Evolutionary conservation across 78 protist species (phyloP).

Genomic region (Speleostelium caveatum): DNA sequence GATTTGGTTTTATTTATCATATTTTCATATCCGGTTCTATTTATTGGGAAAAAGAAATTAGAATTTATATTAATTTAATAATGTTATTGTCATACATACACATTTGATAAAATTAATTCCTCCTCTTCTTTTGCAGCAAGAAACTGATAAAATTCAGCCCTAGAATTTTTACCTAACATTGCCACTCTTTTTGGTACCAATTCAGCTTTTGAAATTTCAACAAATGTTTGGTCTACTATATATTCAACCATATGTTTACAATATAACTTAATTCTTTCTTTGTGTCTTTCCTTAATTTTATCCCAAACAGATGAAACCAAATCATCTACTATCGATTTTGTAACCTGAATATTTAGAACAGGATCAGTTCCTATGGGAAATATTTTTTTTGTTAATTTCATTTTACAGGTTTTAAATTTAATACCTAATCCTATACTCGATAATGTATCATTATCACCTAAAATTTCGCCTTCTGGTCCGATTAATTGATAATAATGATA

Average conservation of each 20-base stretch:
- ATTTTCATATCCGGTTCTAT: slow-evolving; percentile 51
- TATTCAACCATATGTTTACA: slow-evolving; percentile 54
- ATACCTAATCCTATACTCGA: slow-evolving; percentile 71
- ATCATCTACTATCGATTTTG: slow-evolving; percentile 1
- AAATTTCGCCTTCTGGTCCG: slow-evolving; percentile 59
- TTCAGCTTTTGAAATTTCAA: slow-evolving; percentile 63
- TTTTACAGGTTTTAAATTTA: slow-evolving; percentile 56
- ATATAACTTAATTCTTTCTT: slow-evolving; percentile 47
- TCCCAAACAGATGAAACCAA: neutral
- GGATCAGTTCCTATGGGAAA: slow-evolving; percentile 42
- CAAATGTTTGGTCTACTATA: slow-evolving; percentile 49
- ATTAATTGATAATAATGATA: slow-evolving; percentile 59
- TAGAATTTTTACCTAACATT: slow-evolving; percentile 23
- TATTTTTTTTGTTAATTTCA: slow-evolving; percentile 36
- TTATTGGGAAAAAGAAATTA: too few relatives aligned
- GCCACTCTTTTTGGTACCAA: slow-evolving; percentile 47
- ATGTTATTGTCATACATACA: too few relatives aligned
- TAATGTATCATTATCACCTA: slow-evolving; percentile 44
- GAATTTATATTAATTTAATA: too few relatives aligned
- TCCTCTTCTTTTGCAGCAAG: slow-evolving; percentile 43
- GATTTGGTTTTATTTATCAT: neutral
- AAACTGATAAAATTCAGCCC: slow-evolving; percentile 33
- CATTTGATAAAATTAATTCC: slow-evolving; percentile 26
- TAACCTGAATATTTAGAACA: slow-evolving; percentile 11
- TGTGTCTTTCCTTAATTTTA: slow-evolving; percentile 37